Evolutionary conservation across 257 asterid genomes (phyloP).

Genomic region (Solanum arcanum): DNA sequence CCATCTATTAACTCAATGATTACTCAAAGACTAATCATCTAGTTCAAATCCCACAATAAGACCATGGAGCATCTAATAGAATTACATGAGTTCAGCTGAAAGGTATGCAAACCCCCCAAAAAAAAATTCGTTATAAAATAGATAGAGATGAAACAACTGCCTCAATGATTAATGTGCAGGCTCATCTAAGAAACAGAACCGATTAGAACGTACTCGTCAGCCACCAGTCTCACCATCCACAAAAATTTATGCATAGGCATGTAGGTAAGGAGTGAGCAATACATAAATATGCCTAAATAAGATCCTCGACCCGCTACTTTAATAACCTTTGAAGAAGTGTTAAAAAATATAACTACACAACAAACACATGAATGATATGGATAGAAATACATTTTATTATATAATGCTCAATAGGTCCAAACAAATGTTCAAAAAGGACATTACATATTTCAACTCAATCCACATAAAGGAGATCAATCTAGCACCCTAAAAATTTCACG

Average conservation of each 20-base stretch:
- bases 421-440: neutral
- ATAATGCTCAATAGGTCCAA: neutral
- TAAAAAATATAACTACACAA: neutral
- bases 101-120: neutral
- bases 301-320: neutral
- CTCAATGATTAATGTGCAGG: neutral
- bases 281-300: neutral
- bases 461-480: neutral
- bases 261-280: neutral
- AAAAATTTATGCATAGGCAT: neutral
- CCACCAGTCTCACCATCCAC: neutral
- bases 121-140: neutral
- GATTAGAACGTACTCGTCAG: neutral
- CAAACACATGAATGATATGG: neutral
- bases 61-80: neutral
- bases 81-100: neutral
- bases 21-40: neutral
- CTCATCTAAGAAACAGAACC: neutral
- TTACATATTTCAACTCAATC: neutral
- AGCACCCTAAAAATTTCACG: neutral
- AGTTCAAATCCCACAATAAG: neutral
- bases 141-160: neutral
- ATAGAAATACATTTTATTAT: neutral
- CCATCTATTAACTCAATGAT: neutral
- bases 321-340: neutral